A percentile compares a stretch with the other conserved stretches of the same genome.
These are phyloP conservation scores for Hanseniaspora hatyaiensis DNA, from an alignment of 805 yeast species.

Conservation along the genomic window DNA sequence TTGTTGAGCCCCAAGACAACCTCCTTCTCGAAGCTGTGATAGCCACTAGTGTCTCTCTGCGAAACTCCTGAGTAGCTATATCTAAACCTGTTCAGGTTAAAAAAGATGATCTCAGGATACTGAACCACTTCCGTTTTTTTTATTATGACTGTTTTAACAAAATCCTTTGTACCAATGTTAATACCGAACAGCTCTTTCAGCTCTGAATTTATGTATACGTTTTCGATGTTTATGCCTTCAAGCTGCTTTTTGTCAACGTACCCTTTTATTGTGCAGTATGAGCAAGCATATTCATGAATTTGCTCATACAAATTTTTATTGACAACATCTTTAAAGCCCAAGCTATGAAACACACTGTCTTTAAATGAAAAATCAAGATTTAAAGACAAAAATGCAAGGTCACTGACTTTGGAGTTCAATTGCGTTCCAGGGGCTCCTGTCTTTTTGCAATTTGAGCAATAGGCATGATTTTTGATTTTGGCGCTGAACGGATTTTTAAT, in stretches of 20 bases:
- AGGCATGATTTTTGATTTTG: neutral
- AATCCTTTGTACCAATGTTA: constrained; percentile 29
- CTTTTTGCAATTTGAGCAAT: constrained; percentile 3
- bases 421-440: neutral
- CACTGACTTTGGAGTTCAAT: neutral
- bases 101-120: constrained; percentile 59
- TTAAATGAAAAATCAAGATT: constrained; percentile 1
- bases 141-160: constrained; percentile 47
- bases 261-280: constrained; percentile 2
- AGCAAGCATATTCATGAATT: constrained; percentile 2
- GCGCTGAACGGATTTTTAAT: neutral
- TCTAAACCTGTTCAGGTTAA: constrained; percentile 65
- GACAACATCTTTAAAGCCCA: neutral
- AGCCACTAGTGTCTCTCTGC: constrained; percentile 62
- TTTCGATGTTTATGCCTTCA: neutral
- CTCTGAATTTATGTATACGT: neutral
- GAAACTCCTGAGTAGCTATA: constrained; percentile 61
- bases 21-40: constrained; percentile 53
- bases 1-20: constrained; percentile 37
- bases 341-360: neutral
- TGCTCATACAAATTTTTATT: constrained; percentile 1
- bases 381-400: neutral
- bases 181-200: too few relatives aligned
- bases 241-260: neutral
- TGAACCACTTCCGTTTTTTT: constrained; percentile 50